Evolutionary conservation across 192 early-diverging fungal genomes (phyloP).

Genomic region (Pilobolus umbonatus): DNA sequence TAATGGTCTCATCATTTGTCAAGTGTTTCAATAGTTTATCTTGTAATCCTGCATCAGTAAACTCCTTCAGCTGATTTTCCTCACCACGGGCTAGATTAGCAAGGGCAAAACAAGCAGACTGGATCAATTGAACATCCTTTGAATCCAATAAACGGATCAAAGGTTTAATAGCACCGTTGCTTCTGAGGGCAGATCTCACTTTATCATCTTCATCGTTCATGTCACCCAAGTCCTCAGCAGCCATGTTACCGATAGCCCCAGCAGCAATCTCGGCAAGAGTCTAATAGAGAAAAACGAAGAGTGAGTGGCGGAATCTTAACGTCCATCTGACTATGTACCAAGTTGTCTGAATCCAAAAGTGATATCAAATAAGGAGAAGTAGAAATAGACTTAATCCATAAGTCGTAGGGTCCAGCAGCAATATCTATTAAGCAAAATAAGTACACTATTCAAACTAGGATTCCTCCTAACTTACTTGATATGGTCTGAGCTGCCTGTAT

Average conservation of each 20-base stretch:
- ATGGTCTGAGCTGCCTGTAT: constrained; percentile 21
- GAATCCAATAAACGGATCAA: constrained; percentile 69
- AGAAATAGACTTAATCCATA: constrained; percentile 23
- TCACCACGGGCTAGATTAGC: constrained; percentile 65
- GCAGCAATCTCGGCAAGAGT: constrained; percentile 84
- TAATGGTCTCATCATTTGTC: constrained; percentile 44
- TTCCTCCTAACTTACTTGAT: constrained; percentile 19
- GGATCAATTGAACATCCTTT: constrained; percentile 46
- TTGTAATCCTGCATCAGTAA: constrained; percentile 45
- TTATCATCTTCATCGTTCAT: constrained; percentile 54
- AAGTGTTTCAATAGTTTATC: constrained; percentile 48
- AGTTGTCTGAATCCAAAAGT: constrained; percentile 16
- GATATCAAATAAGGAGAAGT: constrained; percentile 24
- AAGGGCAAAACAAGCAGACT: constrained; percentile 69
- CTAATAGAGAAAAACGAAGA: too few relatives aligned
- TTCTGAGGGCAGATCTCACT: constrained; percentile 69
- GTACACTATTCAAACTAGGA: neutral
- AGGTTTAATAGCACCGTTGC: constrained; percentile 68
- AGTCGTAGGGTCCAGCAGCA: constrained; percentile 31
- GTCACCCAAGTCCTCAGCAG: constrained; percentile 48
- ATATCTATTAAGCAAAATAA: constrained; percentile 25
- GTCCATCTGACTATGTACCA: neutral
- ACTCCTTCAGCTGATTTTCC: constrained; percentile 45
- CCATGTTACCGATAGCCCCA: constrained; percentile 94
- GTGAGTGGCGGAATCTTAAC: too few relatives aligned